Evolutionary conservation across 768 basidiomycete species (phyloP), one percentile per base, ranked within the genome.

Genomic region (Phlebiopsis flavidoalba): DNA sequence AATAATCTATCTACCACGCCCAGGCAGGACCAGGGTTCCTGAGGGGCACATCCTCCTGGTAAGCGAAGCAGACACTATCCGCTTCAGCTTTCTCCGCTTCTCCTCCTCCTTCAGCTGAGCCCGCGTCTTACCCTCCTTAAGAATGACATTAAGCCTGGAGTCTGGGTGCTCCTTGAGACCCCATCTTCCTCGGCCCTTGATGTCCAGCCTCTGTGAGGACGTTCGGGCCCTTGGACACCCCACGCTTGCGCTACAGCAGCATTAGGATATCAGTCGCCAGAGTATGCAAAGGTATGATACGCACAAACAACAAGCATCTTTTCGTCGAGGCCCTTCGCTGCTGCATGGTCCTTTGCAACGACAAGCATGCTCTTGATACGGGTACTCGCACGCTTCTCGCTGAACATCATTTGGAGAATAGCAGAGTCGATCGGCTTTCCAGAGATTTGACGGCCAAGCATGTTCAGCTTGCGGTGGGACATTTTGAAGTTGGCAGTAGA

Each of bases 351-450:
- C 69, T 91, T 89, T 2, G 94, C 95, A 0, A 90, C 84, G 12
- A 84, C 85, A 49, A 98, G 81, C 83, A 93, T 93, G 66, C 88
- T 91, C 82, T 93, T 87, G 60, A 99, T 85, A 62, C 93, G 86
- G 51, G 78, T 81, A 64, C 92, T 88, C 14, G 90, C 93, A 22
- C 93, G 83, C 76, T 99, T 99, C 73, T 95, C 89, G 64, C 90
- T 93, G 73, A 97, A 98, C 71, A 90, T 84, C 92, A 98, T 95
- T 68, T 99, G 96, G 60, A 98, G 77, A 70, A 99, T 96, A 37
- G 96, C 96, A 65, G 88, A 85, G 75, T 98, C 95, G 61, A 98
- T 88, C 17, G 95, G 95, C 67, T 93, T 89, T 19, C 92, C 90
- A 2, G 91, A 81, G 64, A 99, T 90, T 72, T 97, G 93, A 33